phyloP scores from a whole-genome alignment of 176 grass and related monocot genomes.

The Tillandsia fasciculata region DNA sequence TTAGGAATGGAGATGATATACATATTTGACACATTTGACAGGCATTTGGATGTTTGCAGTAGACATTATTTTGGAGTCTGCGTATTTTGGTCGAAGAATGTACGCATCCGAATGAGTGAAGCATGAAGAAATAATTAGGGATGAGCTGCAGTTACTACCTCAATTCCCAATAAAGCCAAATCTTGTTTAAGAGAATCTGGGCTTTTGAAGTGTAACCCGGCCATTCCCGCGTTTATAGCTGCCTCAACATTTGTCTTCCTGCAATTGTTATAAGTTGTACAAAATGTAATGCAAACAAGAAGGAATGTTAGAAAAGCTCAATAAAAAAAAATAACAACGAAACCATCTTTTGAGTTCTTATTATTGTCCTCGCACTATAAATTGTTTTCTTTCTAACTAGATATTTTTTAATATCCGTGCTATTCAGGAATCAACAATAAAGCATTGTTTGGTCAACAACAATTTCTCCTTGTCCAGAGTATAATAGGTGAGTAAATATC shows the following conservation, averaged over 20 bases:
- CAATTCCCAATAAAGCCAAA: constrained; percentile 59
- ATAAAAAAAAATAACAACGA: neutral
- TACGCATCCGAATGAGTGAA: neutral
- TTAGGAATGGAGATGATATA: no score
- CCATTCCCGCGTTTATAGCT: constrained; percentile 60
- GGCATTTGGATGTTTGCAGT: no score
- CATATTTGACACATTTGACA: no score
- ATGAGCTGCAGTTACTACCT: constrained; percentile 6
- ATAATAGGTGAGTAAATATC: no score
- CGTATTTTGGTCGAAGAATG: neutral
- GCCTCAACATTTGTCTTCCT: constrained; percentile 79
- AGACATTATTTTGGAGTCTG: no score
- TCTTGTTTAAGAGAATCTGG: constrained; percentile 51
- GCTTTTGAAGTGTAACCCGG: constrained; percentile 77
- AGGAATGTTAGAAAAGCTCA: neutral
- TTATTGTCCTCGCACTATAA: neutral
- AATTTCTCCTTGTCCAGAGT: no score
- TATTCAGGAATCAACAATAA: no score
- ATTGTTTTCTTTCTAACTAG: neutral
- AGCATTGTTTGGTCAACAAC: no score
- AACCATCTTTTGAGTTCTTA: neutral
- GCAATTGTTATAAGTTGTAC: neutral
- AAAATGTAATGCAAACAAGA: neutral
- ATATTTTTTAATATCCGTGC: neutral
- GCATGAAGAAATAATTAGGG: neutral